Base-by-base conservation (phyloP, 108 stramenopile species). In the Pinguiococcus pyrenoidosus region DNA sequence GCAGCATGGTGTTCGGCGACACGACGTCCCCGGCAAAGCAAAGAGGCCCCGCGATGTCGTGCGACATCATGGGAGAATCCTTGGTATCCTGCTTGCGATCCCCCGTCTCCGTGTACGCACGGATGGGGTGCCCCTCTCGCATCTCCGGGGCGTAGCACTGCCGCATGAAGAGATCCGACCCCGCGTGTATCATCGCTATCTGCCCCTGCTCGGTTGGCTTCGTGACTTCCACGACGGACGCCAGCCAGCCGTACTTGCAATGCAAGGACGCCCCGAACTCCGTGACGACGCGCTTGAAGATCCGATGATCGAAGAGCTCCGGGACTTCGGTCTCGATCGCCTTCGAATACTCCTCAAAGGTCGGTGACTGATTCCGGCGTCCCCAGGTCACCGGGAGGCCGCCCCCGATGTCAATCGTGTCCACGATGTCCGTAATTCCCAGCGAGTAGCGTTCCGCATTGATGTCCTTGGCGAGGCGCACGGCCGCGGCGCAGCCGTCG, bases 1-100 rank as follows among this genome's bases (percentile, higher is more conserved):
- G 43, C 29, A 59, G 17, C 41, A 21, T 24, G 0, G 32, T 32
- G 7, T 34, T 30, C 21, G 20, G 20, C 9, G 30, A 12, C 1
- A 62, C 32, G 9, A 51, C 42, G 33, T 62, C 60, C 6, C 60
- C 60, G 10, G 51, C 44, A 25, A 62, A 62, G 43, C 60, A 62
- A 7, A 62, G 60, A 4, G 60, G 55, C 0, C 56, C 63, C n/a
- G 52, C 56, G 33, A 64, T 64, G 25, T 64, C 53, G 10, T 16
- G 16, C 20, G 18, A 13, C 29, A 55, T 44, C 5, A 37, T 13
- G 30, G 44, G n/a, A n/a, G n/a, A 43, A 12, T 46, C 33, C 20
- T 46, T 27, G 12, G 44, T 1, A 2, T 29, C 32, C 0, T 29
- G 20, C 27, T 42, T 41, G 7, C 33, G 20, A 3, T 46, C 22